phyloP scores from a whole-genome alignment of 768 basidiomycete species.

The Tulasnella sp. region DNA sequence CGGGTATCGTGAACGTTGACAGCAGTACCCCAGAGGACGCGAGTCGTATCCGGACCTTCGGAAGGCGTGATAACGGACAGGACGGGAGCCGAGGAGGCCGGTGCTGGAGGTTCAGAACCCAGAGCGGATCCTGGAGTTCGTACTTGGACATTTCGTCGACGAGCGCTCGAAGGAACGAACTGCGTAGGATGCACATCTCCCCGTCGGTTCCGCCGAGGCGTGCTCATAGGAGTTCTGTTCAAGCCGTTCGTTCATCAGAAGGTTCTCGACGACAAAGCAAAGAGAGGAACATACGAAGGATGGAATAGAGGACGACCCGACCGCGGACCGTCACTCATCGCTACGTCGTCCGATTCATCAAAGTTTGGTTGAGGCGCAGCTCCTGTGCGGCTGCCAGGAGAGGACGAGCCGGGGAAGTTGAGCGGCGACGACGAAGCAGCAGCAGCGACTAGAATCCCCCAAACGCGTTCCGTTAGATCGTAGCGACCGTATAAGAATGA shows the following conservation, averaged over 20 bases:
- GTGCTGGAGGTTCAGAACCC: slow-evolving; percentile 41
- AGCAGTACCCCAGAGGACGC: slow-evolving; percentile 97
- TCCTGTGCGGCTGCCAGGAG: not conserved
- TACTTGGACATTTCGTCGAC: slow-evolving; percentile 30
- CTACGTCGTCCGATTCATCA: not conserved
- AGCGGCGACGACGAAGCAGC: slow-evolving; percentile 5
- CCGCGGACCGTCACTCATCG: not conserved
- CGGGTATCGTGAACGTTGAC: slow-evolving; percentile 87
- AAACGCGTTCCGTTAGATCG: not conserved
- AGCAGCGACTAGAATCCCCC: not conserved
- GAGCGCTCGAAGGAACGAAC: slow-evolving; percentile 39
- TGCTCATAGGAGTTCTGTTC: slow-evolving; percentile 28
- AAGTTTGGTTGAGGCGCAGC: slow-evolving; percentile 1
- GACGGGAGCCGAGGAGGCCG: slow-evolving; percentile 1
- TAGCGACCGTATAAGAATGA: not conserved
- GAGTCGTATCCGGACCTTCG: slow-evolving; percentile 71
- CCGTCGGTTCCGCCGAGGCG: slow-evolving; percentile 59
- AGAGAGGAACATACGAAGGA: not conserved
- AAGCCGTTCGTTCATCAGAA: not conserved
- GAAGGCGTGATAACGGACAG: slow-evolving; percentile 52
- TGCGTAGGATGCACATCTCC: slow-evolving; percentile 87
- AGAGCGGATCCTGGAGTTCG: slow-evolving; percentile 29
- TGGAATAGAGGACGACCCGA: slow-evolving; percentile 7
- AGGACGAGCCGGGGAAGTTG: slow-evolving; percentile 6
- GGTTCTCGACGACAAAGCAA: not conserved